Evolutionary conservation across 2,329 filamentous ascomycete genomes (phyloP).

Genomic region (Zasmidium citrigriseum): DNA sequence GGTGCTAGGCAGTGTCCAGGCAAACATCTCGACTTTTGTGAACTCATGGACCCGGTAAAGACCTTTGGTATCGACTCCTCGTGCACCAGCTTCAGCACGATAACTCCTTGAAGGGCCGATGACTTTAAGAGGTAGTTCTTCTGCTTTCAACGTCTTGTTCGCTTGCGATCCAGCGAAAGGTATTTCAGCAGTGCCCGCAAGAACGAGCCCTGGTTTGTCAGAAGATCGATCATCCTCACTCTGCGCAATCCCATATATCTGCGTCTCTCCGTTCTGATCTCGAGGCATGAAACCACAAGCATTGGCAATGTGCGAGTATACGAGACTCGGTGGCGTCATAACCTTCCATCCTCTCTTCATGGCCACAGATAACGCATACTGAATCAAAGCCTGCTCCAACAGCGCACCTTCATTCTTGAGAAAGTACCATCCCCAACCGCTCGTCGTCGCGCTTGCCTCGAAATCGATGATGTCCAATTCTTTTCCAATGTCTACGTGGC

Average conservation of each 20-base stretch:
- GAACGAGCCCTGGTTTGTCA: slow-evolving; percentile 68
- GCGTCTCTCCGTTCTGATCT: slow-evolving; percentile 86
- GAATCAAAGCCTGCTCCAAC: slow-evolving; percentile 90
- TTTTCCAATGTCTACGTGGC: slow-evolving; percentile 73
- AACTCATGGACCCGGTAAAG: slow-evolving; percentile 98
- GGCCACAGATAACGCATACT: slow-evolving; percentile 77
- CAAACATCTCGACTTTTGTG: slow-evolving; percentile 97
- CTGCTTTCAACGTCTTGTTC: slow-evolving; percentile 64
- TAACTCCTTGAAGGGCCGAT: slow-evolving; percentile 92
- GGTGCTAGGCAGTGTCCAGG: slow-evolving; percentile 64
- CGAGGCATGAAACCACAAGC: slow-evolving; percentile 94
- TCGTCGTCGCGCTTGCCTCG: slow-evolving; percentile 73
- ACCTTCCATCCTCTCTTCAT: slow-evolving; percentile 74
- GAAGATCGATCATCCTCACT: slow-evolving; percentile 61
- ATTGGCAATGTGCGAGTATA: slow-evolving; percentile 86
- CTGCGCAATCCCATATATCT: slow-evolving; percentile 77
- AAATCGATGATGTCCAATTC: slow-evolving; percentile 93
- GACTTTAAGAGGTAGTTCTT: slow-evolving; percentile 71
- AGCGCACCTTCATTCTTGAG: slow-evolving; percentile 87
- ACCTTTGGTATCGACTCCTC: slow-evolving; percentile 88
- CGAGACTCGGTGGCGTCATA: slow-evolving; percentile 82
- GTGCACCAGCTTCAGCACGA: slow-evolving; percentile 87
- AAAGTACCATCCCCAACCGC: slow-evolving; percentile 98
- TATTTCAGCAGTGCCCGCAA: slow-evolving; percentile 92
- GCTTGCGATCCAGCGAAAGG: slow-evolving; percentile 90